Base-by-base conservation (phyloP, 495 filamentous ascomycete species). In the Articulospora tetracladia region DNA sequence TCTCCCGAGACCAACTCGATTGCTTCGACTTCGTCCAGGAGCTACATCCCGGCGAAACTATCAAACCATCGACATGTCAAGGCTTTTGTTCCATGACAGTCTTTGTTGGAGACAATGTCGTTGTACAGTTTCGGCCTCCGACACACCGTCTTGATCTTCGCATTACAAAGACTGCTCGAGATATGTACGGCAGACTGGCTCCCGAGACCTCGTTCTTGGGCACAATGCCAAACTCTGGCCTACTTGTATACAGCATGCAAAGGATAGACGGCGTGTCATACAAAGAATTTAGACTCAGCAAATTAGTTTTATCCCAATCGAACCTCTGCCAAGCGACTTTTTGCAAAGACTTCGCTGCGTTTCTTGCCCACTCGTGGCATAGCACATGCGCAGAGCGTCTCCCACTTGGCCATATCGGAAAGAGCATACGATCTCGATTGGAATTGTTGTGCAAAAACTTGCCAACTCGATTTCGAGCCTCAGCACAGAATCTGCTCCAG, bases 1-100 rank as follows among this genome's bases (percentile, higher is more conserved):
- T 44, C 1, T 20, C 51, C 17, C 50, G 56, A 34, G 51, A 63
- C n/a, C 54, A 28, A 53, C 6, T 53, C 13, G 49, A 64, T 11
- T 69, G 63, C 39, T 53, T 62, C 30, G 23, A 28, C 4, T 50
- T 69, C 36, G 20, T 66, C 12, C 11, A 24, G 24, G 0, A 47
- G 11, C 32, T 61, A 1, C 63, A 65, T 53, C 66, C 63, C 12
- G 28, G 36, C 15, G 19, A 55, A 52, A 26, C 47, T 22, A 65
- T 75, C 17, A 44, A 55, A 3, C 67, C 70, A 8, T 64, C 70
- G 11, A 60, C 67, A 7, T 66, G 62, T 19, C 82, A 83, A 56
- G 82, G 81, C 36, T 79, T 76, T 64, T 85, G 82, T 59, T 83
- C 80, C 22, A 74, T 74, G 60, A 82, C 81, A 0, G 41, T 83